Conservation (phyloP, 106 monocot genomes). For the Dendrobium huoshanense region DNA sequence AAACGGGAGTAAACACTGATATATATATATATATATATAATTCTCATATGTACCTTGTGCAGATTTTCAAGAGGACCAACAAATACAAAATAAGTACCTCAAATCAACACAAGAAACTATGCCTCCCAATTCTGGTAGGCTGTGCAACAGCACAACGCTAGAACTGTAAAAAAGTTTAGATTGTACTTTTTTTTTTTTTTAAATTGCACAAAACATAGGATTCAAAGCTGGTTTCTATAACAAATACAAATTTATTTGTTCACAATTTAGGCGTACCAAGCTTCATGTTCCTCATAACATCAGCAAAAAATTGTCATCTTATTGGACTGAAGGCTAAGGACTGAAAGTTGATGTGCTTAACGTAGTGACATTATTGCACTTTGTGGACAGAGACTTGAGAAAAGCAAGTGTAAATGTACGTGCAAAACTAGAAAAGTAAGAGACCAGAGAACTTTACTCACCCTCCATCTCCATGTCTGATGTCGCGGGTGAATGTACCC, state of each 20-base stretch:
- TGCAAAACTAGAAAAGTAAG: too few relatives aligned
- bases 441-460: constrained; percentile 6
- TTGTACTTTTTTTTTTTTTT: not conserved
- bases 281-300: not conserved
- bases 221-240: not conserved
- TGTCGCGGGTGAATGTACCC: constrained; percentile 27
- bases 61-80: not conserved
- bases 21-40: not conserved
- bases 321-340: not conserved
- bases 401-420: too few relatives aligned
- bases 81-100: not conserved
- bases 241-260: not conserved
- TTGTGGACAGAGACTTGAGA: too few relatives aligned
- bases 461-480: constrained; percentile 97
- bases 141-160: not conserved
- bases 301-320: not conserved
- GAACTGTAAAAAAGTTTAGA: not conserved
- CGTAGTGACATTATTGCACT: not conserved
- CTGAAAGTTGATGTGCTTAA: not conserved
- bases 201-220: not conserved
- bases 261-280: not conserved
- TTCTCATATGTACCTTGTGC: not conserved
- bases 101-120: not conserved
- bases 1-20: too few relatives aligned
- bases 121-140: not conserved